Conservation (phyloP, 768 basidiomycete genomes). For the Hortiboletus campestris region DNA sequence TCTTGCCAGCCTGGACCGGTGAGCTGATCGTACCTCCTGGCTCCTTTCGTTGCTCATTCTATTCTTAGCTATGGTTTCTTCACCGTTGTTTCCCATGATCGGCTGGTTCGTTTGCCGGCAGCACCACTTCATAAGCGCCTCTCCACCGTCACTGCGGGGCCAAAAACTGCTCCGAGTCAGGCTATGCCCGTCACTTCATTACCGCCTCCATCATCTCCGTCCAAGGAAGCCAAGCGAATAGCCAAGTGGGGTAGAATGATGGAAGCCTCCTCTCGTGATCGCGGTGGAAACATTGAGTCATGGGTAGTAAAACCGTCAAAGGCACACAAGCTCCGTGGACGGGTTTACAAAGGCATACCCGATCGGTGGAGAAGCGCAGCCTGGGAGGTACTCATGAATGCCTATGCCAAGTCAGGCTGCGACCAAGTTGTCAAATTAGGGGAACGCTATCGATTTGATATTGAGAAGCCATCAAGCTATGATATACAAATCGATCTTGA, state of each 20-base stretch:
- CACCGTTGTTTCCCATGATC: constrained; percentile 74
- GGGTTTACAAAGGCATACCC: constrained; percentile 94
- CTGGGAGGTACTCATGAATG: constrained; percentile 80
- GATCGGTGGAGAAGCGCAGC: constrained; percentile 93
- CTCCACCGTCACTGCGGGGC: constrained; percentile 42
- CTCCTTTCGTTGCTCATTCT: constrained; percentile 12
- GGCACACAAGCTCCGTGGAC: constrained; percentile 63
- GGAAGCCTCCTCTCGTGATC: constrained; percentile 60
- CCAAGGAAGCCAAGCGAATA: constrained; percentile 73
- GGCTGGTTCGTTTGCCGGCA: constrained; percentile 69
- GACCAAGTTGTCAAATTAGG: constrained; percentile 44
- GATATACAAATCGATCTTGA: constrained; percentile 98
- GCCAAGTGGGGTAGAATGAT: constrained; percentile 96
- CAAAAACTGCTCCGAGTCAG: constrained; percentile 45
- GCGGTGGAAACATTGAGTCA: constrained; percentile 69
- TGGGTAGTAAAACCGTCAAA: constrained; percentile 72
- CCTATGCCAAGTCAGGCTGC: constrained; percentile 46
- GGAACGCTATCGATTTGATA: constrained; percentile 53
- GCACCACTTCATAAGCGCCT: constrained; percentile 62
- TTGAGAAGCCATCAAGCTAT: constrained; percentile 82
- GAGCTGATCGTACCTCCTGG: constrained; percentile 27
- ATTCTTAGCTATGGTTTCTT: constrained; percentile 87
- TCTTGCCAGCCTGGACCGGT: constrained; percentile 85
- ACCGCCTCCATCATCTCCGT: constrained; percentile 44
- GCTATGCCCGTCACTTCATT: constrained; percentile 46